Evolutionary conservation across 495 filamentous ascomycete genomes (phyloP).

Genomic region (Penicillium egyptiacum): DNA sequence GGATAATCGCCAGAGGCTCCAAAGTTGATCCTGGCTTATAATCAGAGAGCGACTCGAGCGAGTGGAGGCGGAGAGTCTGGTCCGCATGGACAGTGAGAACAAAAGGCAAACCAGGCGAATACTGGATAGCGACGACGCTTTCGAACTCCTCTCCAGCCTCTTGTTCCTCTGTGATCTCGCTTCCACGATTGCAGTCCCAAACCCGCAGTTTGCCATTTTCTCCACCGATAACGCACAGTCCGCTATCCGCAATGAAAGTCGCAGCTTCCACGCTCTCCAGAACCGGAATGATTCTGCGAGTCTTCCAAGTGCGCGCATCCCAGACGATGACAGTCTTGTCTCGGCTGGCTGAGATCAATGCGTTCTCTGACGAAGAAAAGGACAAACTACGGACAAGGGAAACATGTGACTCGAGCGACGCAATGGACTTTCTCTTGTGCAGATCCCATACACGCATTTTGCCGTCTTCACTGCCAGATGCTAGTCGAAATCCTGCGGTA

Average conservation of each 20-base stretch:
- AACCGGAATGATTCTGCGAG: slow-evolving; percentile 77
- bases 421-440: slow-evolving; percentile 72
- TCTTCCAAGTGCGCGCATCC: slow-evolving; percentile 82
- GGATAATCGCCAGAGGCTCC: slow-evolving; percentile 52
- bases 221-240: slow-evolving; percentile 79
- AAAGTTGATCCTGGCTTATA: slow-evolving; percentile 40
- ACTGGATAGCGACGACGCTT: slow-evolving; percentile 70
- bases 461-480: slow-evolving; percentile 90
- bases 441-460: slow-evolving; percentile 90
- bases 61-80: slow-evolving; percentile 79
- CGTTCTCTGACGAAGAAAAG: slow-evolving; percentile 70
- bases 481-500: slow-evolving; percentile 68
- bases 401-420: slow-evolving; percentile 84
- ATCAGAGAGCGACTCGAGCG: slow-evolving; percentile 42
- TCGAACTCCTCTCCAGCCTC: slow-evolving; percentile 67
- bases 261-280: slow-evolving; percentile 83
- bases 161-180: slow-evolving; percentile 75
- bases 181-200: slow-evolving; percentile 74
- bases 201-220: slow-evolving; percentile 77
- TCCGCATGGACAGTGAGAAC: slow-evolving; percentile 85
- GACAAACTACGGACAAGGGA: slow-evolving; percentile 85
- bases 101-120: slow-evolving; percentile 58
- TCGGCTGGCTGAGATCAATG: slow-evolving; percentile 81
- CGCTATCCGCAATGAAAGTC: slow-evolving; percentile 71
- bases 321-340: slow-evolving; percentile 93